Conservation (phyloP, 495 filamentous ascomycete genomes). For the Daldinia grandis region DNA sequence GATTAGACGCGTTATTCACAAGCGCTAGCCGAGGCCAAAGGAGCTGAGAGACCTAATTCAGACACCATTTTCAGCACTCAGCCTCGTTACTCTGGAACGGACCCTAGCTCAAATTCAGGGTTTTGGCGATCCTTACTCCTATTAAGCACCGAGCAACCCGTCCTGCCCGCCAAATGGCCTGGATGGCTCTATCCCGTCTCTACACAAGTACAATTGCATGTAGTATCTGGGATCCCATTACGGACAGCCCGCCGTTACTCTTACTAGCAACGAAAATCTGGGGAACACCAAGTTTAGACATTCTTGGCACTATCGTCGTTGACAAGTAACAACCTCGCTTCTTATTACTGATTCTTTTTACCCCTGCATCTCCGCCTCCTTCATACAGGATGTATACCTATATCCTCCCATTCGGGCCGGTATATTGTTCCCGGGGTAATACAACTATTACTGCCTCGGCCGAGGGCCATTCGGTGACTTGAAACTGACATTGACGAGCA, state of each 20-base stretch:
- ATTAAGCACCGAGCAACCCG: conserved; percentile 38
- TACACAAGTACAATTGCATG: conserved; percentile 16
- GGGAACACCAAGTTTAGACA: conserved; percentile 9
- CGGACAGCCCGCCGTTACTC: conserved; percentile 20
- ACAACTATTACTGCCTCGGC: conserved; percentile 34
- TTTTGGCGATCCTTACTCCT: conserved; percentile 40
- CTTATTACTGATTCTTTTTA: conserved; percentile 5
- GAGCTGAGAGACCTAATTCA: conserved; percentile 38
- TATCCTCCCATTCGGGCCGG: conserved; percentile 40
- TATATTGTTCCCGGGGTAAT: conserved; percentile 37
- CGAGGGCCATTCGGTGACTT: conserved; percentile 20
- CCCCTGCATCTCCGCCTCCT: conserved; percentile 14
- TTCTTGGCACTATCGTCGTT: conserved; percentile 11
- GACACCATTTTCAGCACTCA: conserved; percentile 39
- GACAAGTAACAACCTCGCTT: conserved; percentile 3
- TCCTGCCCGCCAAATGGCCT: conserved; percentile 23
- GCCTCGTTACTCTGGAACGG: conserved; percentile 38
- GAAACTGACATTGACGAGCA: conserved; percentile 7
- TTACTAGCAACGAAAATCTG: conserved; percentile 4
- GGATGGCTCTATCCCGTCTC: conserved; percentile 29
- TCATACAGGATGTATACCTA: conserved; percentile 16
- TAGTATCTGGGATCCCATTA: conserved; percentile 18
- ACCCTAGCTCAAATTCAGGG: conserved; percentile 35
- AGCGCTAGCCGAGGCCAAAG: conserved; percentile 34
- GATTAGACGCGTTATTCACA: conserved; percentile 19